These are phyloP conservation scores for Panicum miliaceum DNA, from an alignment of 176 grass and related monocot species.

Conservation along the genomic window DNA sequence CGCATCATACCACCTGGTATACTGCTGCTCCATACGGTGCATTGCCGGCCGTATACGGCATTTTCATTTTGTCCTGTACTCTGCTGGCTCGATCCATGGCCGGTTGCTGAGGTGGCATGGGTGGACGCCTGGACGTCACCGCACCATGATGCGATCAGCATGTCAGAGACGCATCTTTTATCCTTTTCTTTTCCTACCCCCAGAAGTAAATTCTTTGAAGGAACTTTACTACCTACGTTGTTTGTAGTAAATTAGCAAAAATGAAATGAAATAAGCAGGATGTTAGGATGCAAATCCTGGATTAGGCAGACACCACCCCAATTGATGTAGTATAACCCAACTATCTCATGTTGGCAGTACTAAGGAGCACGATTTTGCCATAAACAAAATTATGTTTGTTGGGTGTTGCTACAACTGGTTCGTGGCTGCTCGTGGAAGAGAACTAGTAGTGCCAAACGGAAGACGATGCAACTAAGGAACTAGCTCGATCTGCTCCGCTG, in stretches of 20 bases:
- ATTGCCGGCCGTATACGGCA: slow-evolving; percentile 29
- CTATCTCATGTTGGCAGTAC: not conserved
- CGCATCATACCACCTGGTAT: not conserved
- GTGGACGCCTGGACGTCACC: slow-evolving; percentile 9
- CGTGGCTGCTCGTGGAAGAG: not conserved
- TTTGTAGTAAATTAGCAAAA: not conserved
- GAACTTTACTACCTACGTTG: no score
- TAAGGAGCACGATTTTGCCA: not conserved
- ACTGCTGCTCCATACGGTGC: not conserved
- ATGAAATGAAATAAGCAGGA: not conserved
- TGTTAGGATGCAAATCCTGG: not conserved
- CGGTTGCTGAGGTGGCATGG: not conserved
- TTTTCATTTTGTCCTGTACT: slow-evolving; percentile 12
- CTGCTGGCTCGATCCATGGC: not conserved
- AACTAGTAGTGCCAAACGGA: not conserved
- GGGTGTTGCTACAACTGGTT: not conserved
- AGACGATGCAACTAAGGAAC: not conserved
- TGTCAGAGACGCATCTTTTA: not conserved
- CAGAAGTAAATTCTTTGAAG: not conserved
- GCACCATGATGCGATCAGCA: not conserved
- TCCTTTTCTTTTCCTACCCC: not conserved
- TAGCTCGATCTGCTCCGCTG: not conserved
- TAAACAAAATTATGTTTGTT: not conserved
- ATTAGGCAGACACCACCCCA: not conserved
- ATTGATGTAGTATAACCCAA: not conserved